Percentiles rank a stretch among this genome's conserved stretches.
These are phyloP conservation scores for Fusarium pseudograminearum DNA, from an alignment of 2,329 filamentous ascomycete species.

Conservation along the genomic window DNA sequence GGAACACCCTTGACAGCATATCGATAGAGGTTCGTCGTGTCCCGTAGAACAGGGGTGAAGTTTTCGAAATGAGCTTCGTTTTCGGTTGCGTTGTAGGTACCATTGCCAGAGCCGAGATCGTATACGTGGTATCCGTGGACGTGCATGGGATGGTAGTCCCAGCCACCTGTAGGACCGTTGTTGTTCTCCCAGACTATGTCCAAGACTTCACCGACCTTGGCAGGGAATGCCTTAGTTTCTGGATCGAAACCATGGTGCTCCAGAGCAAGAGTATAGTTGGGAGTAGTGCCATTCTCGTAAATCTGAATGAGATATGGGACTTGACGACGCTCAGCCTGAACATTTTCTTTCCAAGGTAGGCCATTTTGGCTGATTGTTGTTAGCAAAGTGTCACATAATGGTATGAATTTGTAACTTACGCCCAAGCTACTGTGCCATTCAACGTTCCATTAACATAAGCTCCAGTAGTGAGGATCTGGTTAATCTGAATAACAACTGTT, in stretches of 20 bases:
- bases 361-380: conserved; percentile 21
- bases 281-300: conserved; percentile 45
- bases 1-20: conserved; percentile 59
- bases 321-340: conserved; percentile 25
- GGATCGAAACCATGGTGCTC: conserved; percentile 67
- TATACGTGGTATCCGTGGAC: conserved; percentile 30
- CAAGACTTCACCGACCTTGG: conserved; percentile 66
- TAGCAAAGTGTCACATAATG: fast-evolving
- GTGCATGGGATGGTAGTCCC: conserved; percentile 35
- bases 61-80: conserved; percentile 24
- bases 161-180: conserved; percentile 49
- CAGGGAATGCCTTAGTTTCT: conserved; percentile 61
- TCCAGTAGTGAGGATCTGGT: conserved; percentile 54
- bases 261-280: conserved; percentile 64
- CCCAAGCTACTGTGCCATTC: conserved; percentile 36
- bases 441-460: conserved; percentile 28
- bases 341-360: conserved; percentile 30
- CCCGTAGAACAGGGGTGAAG: conserved; percentile 31
- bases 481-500: conserved; percentile 60
- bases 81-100: conserved; percentile 15
- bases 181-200: conserved; percentile 64
- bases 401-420: neutral
- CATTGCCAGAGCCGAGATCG: conserved; percentile 25
- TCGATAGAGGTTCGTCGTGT: conserved; percentile 61
- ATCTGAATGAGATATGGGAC: conserved; percentile 35